Evolutionary conservation across 257 asterid genomes (phyloP), one percentile per base, ranked within the genome.

Genomic region (Striga asiatica): DNA sequence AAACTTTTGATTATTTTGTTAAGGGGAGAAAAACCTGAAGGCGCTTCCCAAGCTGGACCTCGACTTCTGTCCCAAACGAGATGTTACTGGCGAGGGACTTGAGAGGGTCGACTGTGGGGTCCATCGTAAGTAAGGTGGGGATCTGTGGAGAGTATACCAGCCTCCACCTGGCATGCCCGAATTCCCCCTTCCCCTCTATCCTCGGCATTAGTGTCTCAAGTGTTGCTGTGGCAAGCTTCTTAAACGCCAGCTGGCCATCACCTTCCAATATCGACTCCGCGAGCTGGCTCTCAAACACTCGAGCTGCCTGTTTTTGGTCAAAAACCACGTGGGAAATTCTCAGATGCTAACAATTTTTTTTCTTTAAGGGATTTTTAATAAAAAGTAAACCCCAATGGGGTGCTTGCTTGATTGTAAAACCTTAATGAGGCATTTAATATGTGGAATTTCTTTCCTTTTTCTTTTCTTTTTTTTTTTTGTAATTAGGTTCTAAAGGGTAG

Each of bases 91-190:
- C 97, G 19, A 92, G 80, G 52, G 97, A 88, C 66, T 80, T 84
- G 55, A 92, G 95, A 66, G 98, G 98, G 73, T 92, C 98, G 45
- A 78, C 81, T 3, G 97, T 80, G 60, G 98, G 97, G 68, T 92
- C 98, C 47, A 88, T 85, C 7, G 98, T 79, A 47, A 92, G 95
- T 67, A 92, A 77, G 58, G 80, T 92, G 25, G 98, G 95, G 61
- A 92, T 92, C 73, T 91, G 97, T 20, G 98, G 98, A 48, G 98
- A 94, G 54, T 88, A 92, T 54, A 92, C 98, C 5, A 88, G 86
- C 80, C 98, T 84, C 98, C 98, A 92, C 56, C 98, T 78, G 34
- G 98, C 98, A 51, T 92, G 95, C 49, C 98, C 98, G 34, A 92
- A 92, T 76, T 92, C 97, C 41, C 98, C 97, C 75, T 84, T 92